Evolutionary conservation across 2,329 filamentous ascomycete genomes (phyloP).

Genomic region (Microascus cirrosus): DNA sequence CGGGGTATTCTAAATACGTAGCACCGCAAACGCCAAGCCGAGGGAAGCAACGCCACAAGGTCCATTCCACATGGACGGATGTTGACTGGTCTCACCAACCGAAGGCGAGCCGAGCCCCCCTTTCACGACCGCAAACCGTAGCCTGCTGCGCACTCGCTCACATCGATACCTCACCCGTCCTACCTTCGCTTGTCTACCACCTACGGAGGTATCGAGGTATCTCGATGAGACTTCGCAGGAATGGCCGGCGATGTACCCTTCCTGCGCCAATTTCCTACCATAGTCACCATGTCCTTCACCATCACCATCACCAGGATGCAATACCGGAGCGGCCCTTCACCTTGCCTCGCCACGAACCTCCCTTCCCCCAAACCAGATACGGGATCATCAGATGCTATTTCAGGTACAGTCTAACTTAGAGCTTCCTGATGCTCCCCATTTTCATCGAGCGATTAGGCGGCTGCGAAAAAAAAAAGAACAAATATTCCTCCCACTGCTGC

Average conservation of each 20-base stretch:
- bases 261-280: not conserved
- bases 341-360: not conserved
- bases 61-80: not conserved
- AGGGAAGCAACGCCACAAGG: not conserved
- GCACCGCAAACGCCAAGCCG: not conserved
- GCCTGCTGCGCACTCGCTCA: not conserved
- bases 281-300: not conserved
- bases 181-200: not conserved
- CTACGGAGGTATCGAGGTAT: not conserved
- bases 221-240: not conserved
- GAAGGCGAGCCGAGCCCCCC: not conserved
- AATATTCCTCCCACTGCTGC: not conserved
- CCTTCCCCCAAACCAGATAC: not conserved
- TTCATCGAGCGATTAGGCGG: not conserved
- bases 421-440: not conserved
- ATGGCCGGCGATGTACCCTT: not conserved
- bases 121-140: not conserved
- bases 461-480: not conserved
- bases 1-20: not conserved
- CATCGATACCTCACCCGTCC: not conserved
- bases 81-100: not conserved
- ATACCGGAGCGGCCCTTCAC: not conserved
- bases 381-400: constrained; percentile 1
- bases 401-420: not conserved
- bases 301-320: not conserved